A percentile compares a stretch with the other conserved stretches of the same genome.
Evolutionary conservation across 495 filamentous ascomycete species (phyloP).

Genomic region (Daldinia vernicosa): DNA sequence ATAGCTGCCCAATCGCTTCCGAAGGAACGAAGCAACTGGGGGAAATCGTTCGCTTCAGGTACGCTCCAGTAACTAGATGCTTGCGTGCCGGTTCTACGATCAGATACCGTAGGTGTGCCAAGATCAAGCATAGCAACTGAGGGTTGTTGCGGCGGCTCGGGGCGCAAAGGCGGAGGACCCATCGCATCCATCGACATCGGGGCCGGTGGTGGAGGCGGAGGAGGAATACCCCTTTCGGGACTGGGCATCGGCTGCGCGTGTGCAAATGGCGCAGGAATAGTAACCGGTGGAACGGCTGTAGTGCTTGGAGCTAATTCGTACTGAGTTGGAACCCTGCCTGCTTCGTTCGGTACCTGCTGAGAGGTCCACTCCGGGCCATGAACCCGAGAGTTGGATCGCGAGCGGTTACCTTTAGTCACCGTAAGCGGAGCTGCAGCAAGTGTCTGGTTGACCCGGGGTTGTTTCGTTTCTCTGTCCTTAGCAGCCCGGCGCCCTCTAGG

Average conservation of each 20-base stretch:
- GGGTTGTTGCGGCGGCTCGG: constrained; percentile 55
- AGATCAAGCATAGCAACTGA: constrained; percentile 55
- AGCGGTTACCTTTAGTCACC: constrained; percentile 51
- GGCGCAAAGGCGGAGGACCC: constrained; percentile 58
- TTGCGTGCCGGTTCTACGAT: constrained; percentile 60
- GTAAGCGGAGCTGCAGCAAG: constrained; percentile 54
- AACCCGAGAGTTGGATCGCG: constrained; percentile 56
- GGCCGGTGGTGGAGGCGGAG: constrained; percentile 42
- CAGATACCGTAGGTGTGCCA: constrained; percentile 48
- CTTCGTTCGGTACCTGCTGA: constrained; percentile 47
- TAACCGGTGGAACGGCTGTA: constrained; percentile 35
- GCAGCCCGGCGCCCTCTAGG: constrained; percentile 58
- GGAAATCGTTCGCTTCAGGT: constrained; percentile 85
- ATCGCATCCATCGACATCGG: constrained; percentile 57
- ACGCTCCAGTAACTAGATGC: constrained; percentile 99
- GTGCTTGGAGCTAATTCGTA: constrained; percentile 50
- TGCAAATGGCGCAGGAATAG: constrained; percentile 53
- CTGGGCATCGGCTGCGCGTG: constrained; percentile 48
- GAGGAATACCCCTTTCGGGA: constrained; percentile 47
- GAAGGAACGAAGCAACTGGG: constrained; percentile 77
- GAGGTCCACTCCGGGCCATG: constrained; percentile 52
- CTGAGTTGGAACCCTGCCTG: constrained; percentile 42
- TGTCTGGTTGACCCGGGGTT: constrained; percentile 53
- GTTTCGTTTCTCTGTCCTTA: constrained; percentile 53
- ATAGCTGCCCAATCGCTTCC: constrained; percentile 90